Percentiles rank a stretch among this genome's conserved stretches.
Conservation (phyloP, 2,329 filamentous ascomycete species). For the Trichoderma citrinoviride region DNA sequence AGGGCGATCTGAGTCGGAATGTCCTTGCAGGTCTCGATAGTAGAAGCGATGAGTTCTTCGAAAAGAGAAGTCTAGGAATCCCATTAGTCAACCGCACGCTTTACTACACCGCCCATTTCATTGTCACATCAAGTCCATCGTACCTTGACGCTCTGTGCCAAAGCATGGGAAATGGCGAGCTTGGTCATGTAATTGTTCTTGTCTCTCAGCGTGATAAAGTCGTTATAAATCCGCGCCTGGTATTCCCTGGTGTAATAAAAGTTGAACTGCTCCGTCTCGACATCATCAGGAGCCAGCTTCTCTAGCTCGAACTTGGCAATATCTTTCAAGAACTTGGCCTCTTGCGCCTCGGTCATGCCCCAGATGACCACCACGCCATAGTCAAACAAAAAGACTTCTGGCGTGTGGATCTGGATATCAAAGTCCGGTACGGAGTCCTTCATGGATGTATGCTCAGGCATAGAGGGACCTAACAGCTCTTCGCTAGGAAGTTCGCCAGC, state of each 20-base stretch:
- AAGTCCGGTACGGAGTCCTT: constrained; percentile 63
- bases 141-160: constrained; percentile 93
- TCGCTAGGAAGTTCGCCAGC: constrained; percentile 31
- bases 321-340: constrained; percentile 88
- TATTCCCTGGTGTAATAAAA: constrained; percentile 99
- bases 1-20: constrained; percentile 89
- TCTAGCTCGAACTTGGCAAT: constrained; percentile 92
- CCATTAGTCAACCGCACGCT: not conserved
- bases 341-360: constrained; percentile 91
- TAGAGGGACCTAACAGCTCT: constrained; percentile 36
- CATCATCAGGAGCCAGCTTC: constrained; percentile 81
- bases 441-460: constrained; percentile 39
- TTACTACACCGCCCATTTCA: not conserved
- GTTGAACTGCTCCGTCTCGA: constrained; percentile 97
- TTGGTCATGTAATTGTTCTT: constrained; percentile 99
- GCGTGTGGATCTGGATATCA: constrained; percentile 83
- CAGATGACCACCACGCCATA: constrained; percentile 98
- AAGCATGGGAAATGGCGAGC: constrained; percentile 89
- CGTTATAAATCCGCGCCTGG: constrained; percentile 97
- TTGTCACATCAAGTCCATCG: constrained; percentile 1
- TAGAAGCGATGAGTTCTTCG: constrained; percentile 90
- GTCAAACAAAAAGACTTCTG: constrained; percentile 93
- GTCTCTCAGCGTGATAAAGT: constrained; percentile 93
- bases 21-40: constrained; percentile 88
- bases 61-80: constrained; percentile 76